phyloP scores from a whole-genome alignment of 208 protist genomes.

The Angomonas ambiguus region DNA sequence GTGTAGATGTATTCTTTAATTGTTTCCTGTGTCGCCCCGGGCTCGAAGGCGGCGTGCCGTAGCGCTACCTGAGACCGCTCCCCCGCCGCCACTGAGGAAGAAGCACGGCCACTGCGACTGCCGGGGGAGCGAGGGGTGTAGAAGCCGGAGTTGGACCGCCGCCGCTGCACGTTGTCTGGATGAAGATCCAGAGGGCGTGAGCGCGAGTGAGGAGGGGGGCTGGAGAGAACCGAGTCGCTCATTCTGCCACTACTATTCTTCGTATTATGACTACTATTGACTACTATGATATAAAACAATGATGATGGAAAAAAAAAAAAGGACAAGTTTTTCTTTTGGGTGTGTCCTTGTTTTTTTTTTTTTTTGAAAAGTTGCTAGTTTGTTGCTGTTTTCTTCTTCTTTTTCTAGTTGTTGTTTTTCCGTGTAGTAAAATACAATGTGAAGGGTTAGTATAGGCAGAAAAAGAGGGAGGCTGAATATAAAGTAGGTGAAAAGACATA shows the following conservation, averaged over 20 bases:
- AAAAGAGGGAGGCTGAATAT: neutral
- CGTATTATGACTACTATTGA: too few species aligned
- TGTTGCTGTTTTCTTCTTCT: too few species aligned
- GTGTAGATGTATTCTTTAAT: slow-evolving; percentile 8
- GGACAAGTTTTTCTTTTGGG: too few species aligned
- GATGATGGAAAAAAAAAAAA: neutral
- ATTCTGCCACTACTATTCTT: too few species aligned
- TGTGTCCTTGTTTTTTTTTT: neutral
- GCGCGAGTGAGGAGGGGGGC: neutral
- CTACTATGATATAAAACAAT: neutral
- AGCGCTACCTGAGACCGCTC: neutral
- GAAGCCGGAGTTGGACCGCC: neutral
- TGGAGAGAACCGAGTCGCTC: neutral
- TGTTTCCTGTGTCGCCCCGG: slow-evolving; percentile 4
- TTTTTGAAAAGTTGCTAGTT: neutral
- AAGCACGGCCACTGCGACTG: neutral
- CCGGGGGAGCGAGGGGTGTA: neutral
- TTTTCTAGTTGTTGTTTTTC: too few species aligned
- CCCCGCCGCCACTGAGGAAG: neutral
- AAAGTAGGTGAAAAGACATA: neutral
- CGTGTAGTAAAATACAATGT: too few species aligned
- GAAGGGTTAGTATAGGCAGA: too few species aligned
- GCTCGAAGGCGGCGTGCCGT: neutral
- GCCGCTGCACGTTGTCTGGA: neutral
- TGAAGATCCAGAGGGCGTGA: neutral